Percentiles rank a stretch among this genome's conserved stretches.
Evolutionary conservation across 306 rosid species (phyloP).

Genomic region (Vachellia collinsii): DNA sequence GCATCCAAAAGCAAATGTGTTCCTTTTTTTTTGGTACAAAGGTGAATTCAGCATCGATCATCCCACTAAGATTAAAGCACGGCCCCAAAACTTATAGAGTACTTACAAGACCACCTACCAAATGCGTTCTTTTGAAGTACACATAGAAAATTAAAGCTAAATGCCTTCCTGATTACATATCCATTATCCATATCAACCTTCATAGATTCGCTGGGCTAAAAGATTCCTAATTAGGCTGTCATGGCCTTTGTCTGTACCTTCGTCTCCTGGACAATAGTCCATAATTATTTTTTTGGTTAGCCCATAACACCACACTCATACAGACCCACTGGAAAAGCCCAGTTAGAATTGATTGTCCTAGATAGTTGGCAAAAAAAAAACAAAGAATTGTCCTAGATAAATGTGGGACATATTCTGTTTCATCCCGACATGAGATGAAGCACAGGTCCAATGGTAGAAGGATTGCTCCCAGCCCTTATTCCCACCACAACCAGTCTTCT

Average conservation of each 20-base stretch:
- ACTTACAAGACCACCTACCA: too few relatives aligned
- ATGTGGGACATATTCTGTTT: not conserved
- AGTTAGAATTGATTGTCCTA: not conserved
- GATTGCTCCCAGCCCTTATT: constrained; percentile 16
- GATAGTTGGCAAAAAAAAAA: too few relatives aligned
- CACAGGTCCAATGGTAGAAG: constrained; percentile 19
- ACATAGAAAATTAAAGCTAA: too few relatives aligned
- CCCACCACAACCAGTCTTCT: constrained; percentile 16
- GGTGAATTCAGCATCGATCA: too few relatives aligned
- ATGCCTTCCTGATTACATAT: too few relatives aligned
- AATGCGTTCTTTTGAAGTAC: too few relatives aligned
- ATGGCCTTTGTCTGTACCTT: not conserved
- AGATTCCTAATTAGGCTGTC: not conserved
- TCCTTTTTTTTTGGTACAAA: too few relatives aligned
- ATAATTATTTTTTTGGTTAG: not conserved
- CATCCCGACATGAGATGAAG: not conserved
- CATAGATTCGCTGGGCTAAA: not conserved
- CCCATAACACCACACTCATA: not conserved
- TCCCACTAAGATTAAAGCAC: too few relatives aligned
- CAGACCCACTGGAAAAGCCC: not conserved
- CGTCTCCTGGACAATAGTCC: not conserved
- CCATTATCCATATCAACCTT: not conserved
- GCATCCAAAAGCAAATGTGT: too few relatives aligned
- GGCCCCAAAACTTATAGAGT: too few relatives aligned
- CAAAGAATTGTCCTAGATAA: not conserved